Percentiles rank a stretch among this genome's conserved stretches.
Conservation (phyloP, 352 stramenopile genomes). For the Globisporangium takayamanum region DNA sequence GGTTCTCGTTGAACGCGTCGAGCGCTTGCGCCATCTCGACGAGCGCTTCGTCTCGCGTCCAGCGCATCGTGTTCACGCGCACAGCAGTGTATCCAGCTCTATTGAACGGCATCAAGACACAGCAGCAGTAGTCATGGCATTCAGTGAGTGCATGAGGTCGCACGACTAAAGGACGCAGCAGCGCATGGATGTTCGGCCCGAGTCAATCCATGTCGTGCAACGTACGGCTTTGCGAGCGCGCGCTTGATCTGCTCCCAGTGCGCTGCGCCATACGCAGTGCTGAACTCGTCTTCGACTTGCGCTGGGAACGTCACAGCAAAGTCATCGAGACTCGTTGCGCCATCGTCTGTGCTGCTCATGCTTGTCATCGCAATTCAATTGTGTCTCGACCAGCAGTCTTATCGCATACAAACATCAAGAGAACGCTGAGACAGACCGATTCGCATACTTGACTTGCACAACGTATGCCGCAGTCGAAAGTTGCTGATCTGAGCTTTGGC, state of each 20-base stretch:
- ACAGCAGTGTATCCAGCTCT: slow-evolving; percentile 70
- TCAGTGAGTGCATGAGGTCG: not conserved
- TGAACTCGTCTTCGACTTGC: slow-evolving; percentile 59
- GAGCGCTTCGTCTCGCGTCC: slow-evolving; percentile 51
- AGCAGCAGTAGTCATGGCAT: not conserved
- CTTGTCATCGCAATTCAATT: slow-evolving; percentile 6
- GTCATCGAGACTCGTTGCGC: slow-evolving; percentile 26
- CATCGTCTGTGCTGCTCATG: slow-evolving; percentile 7
- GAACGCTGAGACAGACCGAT: too few species aligned
- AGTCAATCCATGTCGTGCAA: not conserved
- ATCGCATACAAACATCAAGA: not conserved
- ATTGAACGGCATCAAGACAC: slow-evolving; percentile 1
- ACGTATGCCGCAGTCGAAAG: too few species aligned
- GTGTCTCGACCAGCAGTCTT: slow-evolving; percentile 1
- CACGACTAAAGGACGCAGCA: not conserved
- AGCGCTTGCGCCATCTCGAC: slow-evolving; percentile 35
- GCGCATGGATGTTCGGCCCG: not conserved
- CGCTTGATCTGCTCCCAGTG: slow-evolving; percentile 75
- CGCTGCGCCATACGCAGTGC: slow-evolving; percentile 43
- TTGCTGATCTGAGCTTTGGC: too few species aligned
- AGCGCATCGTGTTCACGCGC: slow-evolving; percentile 70
- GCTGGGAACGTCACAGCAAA: slow-evolving; percentile 69
- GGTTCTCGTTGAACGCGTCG: slow-evolving; percentile 42
- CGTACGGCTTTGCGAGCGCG: slow-evolving; percentile 56
- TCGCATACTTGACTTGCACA: too few species aligned